Percentiles rank a stretch among this genome's conserved stretches.
Conservation (phyloP, 176 grass and related monocot genomes). For the Carex kokanica region DNA sequence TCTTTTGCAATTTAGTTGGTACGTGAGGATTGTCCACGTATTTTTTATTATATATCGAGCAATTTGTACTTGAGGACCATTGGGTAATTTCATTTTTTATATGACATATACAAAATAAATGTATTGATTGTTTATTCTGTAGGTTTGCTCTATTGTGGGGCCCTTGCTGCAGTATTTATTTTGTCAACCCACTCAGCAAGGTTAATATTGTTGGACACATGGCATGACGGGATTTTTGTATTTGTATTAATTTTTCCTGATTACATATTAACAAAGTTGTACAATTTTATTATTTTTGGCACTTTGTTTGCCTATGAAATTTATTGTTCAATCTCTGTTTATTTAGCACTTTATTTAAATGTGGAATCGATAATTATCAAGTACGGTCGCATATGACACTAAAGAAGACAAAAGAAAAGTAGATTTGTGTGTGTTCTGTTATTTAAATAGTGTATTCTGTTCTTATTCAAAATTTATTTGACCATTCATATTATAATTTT, state of each 20-base stretch:
- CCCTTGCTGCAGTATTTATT: conserved; percentile 76
- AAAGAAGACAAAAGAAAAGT: too few species aligned
- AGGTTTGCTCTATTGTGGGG: conserved; percentile 82
- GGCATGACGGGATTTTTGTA: background rate
- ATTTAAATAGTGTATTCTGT: too few species aligned
- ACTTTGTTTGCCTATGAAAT: conserved; percentile 15
- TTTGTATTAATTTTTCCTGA: background rate
- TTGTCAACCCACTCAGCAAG: conserved; percentile 31
- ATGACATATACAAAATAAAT: background rate
- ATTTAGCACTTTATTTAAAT: too few species aligned
- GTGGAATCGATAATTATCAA: too few species aligned
- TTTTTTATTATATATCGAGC: background rate
- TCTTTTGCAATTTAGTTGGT: background rate
- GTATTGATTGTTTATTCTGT: conserved; percentile 23
- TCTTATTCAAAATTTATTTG: too few species aligned
- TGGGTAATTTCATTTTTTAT: background rate
- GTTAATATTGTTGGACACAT: background rate
- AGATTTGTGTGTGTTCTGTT: too few species aligned
- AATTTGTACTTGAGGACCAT: background rate
- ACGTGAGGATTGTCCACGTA: background rate
- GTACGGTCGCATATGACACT: too few species aligned
- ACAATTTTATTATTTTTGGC: background rate
- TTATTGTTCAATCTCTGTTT: conserved; percentile 34
- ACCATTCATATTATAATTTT: too few species aligned
- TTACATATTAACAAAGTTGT: background rate